Conservation (phyloP, 352 stramenopile genomes). For the Stramenopiles sp. region DNA sequence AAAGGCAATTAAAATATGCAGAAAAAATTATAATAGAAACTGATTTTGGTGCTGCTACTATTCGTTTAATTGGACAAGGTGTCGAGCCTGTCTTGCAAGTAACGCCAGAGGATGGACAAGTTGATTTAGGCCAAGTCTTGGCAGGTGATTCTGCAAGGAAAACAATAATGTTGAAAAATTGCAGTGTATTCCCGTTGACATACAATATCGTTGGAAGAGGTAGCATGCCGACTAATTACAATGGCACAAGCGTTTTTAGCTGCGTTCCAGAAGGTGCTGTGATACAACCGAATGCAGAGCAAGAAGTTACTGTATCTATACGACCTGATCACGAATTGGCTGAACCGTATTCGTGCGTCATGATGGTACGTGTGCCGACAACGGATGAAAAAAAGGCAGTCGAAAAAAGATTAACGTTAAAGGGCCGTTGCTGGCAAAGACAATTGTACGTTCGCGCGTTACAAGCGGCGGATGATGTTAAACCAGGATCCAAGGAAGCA, state of each 20-base stretch:
- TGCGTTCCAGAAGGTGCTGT: conserved; percentile 35
- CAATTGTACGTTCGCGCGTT: too few species aligned
- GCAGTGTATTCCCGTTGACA: conserved; percentile 36
- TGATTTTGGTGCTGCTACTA: too few species aligned
- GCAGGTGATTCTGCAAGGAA: conserved; percentile 28
- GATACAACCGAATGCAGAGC: conserved; percentile 34
- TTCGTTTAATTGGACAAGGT: conserved; percentile 26
- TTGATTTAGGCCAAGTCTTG: conserved; percentile 44
- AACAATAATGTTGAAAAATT: conserved; percentile 37
- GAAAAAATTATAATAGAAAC: too few species aligned
- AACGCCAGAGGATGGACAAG: conserved; percentile 30
- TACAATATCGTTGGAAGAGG: conserved; percentile 28
- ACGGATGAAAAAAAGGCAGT: too few species aligned
- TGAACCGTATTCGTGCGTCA: too few species aligned
- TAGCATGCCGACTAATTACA: conserved; percentile 14
- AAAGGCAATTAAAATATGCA: too few species aligned
- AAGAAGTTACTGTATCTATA: conserved; percentile 40
- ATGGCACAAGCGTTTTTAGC: conserved; percentile 30
- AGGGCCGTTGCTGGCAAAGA: too few species aligned
- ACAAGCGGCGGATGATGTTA: too few species aligned
- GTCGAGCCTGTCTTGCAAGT: conserved; percentile 48
- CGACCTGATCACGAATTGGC: conserved; percentile 24
- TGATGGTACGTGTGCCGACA: too few species aligned
- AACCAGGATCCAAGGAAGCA: too few species aligned
- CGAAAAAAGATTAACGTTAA: too few species aligned